Percentiles rank a stretch among this genome's conserved stretches.
phyloP scores from a whole-genome alignment of 2,329 filamentous ascomycete species.

The Ceratocystis variospora region DNA sequence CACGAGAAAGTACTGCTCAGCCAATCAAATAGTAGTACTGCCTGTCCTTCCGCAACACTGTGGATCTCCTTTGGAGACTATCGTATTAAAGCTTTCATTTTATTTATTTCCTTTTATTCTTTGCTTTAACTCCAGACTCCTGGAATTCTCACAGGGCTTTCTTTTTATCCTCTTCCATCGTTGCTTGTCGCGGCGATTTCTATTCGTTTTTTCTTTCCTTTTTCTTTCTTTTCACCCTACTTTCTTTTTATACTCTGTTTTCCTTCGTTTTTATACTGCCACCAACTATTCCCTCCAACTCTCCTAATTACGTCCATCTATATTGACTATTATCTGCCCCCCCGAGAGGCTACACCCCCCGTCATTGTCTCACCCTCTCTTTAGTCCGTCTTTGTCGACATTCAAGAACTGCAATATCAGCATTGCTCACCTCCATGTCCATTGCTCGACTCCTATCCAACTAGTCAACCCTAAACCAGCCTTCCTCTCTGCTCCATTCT shows the following conservation, averaged over 20 bases:
- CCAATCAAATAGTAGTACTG: neutral
- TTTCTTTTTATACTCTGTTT: neutral
- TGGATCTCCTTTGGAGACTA: neutral
- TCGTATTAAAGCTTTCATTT: neutral
- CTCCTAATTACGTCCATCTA: neutral
- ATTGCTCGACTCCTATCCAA: too few species aligned
- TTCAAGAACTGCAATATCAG: neutral
- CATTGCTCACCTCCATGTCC: neutral
- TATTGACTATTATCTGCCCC: neutral
- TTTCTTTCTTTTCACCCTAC: neutral
- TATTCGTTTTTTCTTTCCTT: neutral
- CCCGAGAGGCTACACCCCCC: neutral
- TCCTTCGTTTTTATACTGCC: neutral
- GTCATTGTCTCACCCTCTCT: neutral
- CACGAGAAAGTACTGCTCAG: slow-evolving; percentile 10
- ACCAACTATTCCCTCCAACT: neutral
- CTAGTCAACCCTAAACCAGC: too few species aligned
- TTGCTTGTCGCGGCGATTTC: neutral
- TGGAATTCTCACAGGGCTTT: neutral
- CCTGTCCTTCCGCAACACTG: neutral
- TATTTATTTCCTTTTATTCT: neutral
- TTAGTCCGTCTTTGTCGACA: neutral
- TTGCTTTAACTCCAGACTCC: neutral
- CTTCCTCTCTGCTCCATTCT: neutral
- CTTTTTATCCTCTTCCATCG: neutral